A percentile compares a stretch with the other conserved stretches of the same genome.
Evolutionary conservation across 192 early-diverging fungal species (phyloP).

Genomic region (Anaeromyces robustus): DNA sequence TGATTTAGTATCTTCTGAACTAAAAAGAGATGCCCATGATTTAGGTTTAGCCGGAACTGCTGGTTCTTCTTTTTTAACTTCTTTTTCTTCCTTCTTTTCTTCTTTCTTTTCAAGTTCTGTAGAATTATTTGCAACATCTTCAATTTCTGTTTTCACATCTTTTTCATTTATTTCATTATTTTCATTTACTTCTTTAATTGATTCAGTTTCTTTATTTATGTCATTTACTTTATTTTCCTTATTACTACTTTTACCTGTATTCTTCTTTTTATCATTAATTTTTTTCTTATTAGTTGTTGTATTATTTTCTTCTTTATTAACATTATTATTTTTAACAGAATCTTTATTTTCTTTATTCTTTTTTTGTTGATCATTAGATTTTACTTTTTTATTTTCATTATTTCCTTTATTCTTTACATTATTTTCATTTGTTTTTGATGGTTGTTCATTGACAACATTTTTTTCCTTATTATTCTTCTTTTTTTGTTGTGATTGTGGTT

Average conservation of each 20-base stretch:
- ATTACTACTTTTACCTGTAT: background rate
- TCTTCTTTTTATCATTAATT: background rate
- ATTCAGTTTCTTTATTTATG: background rate
- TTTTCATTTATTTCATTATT: background rate
- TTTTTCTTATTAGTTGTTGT: background rate
- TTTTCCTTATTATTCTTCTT: background rate
- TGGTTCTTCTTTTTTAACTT: constrained; percentile 2
- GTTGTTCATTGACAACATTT: background rate
- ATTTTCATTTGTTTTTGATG: background rate
- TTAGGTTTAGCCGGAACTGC: constrained; percentile 16
- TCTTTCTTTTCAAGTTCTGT: constrained; percentile 16
- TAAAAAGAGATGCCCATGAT: constrained; percentile 26
- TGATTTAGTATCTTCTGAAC: background rate
- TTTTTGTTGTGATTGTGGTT: background rate
- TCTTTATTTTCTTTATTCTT: background rate
- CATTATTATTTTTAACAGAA: background rate
- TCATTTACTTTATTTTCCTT: background rate
- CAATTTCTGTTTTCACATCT: background rate
- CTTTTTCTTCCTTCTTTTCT: constrained; percentile 20
- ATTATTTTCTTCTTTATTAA: background rate
- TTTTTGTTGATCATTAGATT: background rate
- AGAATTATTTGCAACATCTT: background rate
- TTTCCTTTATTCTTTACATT: background rate
- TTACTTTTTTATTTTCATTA: background rate
- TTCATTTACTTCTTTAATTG: background rate